Conservation (phyloP, 441 rosid species). For the Arabidopsis lyrata region DNA sequence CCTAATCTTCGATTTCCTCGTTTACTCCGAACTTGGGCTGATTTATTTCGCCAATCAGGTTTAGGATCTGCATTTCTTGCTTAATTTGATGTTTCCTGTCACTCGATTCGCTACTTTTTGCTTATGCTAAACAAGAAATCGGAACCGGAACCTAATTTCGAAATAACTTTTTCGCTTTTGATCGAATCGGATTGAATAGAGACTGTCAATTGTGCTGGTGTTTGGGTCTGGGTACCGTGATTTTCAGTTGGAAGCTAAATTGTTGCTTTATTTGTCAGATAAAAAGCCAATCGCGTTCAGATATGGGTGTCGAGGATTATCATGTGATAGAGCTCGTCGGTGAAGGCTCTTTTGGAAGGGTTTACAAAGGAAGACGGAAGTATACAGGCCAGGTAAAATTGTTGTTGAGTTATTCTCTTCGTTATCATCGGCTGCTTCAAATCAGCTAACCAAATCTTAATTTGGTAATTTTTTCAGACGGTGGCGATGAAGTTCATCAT, state of each 20-base stretch:
- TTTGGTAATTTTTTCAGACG: slow-evolving; percentile 55
- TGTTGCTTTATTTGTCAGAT: slow-evolving; percentile 29
- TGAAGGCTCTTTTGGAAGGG: slow-evolving; percentile 97
- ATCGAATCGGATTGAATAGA: neutral
- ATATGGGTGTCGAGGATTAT: slow-evolving; percentile 86
- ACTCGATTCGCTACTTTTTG: slow-evolving; percentile 6
- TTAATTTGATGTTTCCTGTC: slow-evolving; percentile 5
- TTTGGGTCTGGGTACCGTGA: neutral
- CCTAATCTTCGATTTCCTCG: slow-evolving; percentile 12
- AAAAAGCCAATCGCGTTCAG: neutral
- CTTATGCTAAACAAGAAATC: slow-evolving; percentile 8
- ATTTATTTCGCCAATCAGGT: neutral
- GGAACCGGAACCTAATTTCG: neutral
- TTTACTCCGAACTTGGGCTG: neutral
- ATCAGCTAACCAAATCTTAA: slow-evolving; percentile 4
- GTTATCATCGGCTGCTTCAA: neutral
- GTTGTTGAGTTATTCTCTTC: neutral
- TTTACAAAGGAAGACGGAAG: slow-evolving; percentile 90
- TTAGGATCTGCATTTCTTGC: slow-evolving; percentile 26
- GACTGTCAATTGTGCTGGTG: neutral
- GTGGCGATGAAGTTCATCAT: slow-evolving; percentile 98
- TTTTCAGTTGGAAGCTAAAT: neutral
- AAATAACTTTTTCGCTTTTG: slow-evolving; percentile 2
- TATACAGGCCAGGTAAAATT: slow-evolving; percentile 81
- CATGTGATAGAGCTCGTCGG: slow-evolving; percentile 97